A percentile compares a stretch with the other conserved stretches of the same genome.
phyloP scores from a whole-genome alignment of 1,284 basidiomycete species.

The Cutaneotrichosporon curvatum region DNA sequence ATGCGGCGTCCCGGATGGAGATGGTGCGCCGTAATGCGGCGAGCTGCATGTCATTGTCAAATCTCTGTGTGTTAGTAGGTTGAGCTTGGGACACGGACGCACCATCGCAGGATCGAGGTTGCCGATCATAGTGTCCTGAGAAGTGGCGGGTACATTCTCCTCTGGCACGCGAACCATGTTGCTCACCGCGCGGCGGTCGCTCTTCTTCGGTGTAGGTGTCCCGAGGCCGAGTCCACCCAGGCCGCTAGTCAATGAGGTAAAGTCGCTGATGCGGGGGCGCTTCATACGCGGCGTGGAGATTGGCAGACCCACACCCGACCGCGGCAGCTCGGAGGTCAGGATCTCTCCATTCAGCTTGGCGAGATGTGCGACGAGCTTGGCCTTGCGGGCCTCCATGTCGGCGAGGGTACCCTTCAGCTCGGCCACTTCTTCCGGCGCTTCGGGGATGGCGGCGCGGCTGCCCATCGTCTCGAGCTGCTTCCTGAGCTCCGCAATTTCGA shows the following conservation, averaged over 20 bases:
- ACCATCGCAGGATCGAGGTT: conserved; percentile 9
- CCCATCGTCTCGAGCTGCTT: conserved; percentile 32
- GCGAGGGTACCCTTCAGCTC: conserved; percentile 40
- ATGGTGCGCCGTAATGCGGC: conserved; percentile 28
- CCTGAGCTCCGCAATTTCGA: conserved; percentile 46
- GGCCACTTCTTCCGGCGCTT: neutral
- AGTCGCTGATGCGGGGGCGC: conserved; percentile 44
- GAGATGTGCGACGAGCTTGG: conserved; percentile 33
- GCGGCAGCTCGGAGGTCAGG: conserved; percentile 37
- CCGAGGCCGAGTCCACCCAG: conserved; percentile 29
- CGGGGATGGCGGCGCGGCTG: neutral
- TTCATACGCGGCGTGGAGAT: conserved; percentile 29
- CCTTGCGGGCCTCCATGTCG: conserved; percentile 39
- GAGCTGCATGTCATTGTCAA: conserved; percentile 28
- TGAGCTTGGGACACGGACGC: neutral
- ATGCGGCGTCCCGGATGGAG: conserved; percentile 25
- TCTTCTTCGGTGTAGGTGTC: conserved; percentile 14
- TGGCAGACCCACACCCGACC: conserved; percentile 15
- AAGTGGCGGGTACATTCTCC: conserved; percentile 9
- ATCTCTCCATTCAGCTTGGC: conserved; percentile 43
- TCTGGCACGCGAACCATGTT: conserved; percentile 29
- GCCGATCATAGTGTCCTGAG: conserved; percentile 13
- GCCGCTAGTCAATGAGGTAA: conserved; percentile 19
- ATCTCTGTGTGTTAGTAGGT: conserved; percentile 15
- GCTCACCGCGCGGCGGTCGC: conserved; percentile 41